phyloP scores from a whole-genome alignment of 148 eudicot genomes.

The Selenicereus undatus region DNA sequence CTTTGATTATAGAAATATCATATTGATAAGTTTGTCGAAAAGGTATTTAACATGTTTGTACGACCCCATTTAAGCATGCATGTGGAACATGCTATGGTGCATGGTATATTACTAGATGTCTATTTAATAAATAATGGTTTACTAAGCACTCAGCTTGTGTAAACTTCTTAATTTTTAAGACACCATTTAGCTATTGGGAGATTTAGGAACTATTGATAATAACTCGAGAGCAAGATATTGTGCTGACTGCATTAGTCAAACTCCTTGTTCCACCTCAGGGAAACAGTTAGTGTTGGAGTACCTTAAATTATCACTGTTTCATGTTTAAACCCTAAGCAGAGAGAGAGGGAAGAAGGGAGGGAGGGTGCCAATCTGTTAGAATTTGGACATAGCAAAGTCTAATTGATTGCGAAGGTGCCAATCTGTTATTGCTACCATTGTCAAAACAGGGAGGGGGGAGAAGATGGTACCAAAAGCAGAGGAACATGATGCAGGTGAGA shows the following conservation, averaged over 20 bases:
- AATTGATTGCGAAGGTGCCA: too few relatives aligned
- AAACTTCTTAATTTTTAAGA: neutral
- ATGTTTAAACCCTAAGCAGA: too few relatives aligned
- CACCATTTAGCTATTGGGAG: neutral
- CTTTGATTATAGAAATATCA: conserved; percentile 1
- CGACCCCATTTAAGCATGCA: neutral
- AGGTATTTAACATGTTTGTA: neutral
- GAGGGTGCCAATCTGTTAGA: too few relatives aligned
- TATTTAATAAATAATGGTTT: neutral
- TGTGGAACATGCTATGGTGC: neutral
- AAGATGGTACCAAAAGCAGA: too few relatives aligned
- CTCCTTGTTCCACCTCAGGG: neutral
- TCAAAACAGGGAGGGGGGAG: too few relatives aligned
- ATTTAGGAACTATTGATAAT: neutral
- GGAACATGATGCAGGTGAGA: too few relatives aligned
- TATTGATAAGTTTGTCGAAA: neutral
- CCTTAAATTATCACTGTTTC: too few relatives aligned
- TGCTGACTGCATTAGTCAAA: neutral
- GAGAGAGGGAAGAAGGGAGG: too few relatives aligned
- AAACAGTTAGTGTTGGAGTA: neutral
- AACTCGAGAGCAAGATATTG: neutral
- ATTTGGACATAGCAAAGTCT: too few relatives aligned
- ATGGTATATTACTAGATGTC: neutral
- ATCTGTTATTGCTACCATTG: too few relatives aligned
- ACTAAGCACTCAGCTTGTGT: neutral